Evolutionary conservation across 306 rosid species (phyloP), one percentile per base, ranked within the genome.

Genomic region (Bauhinia variegata): DNA sequence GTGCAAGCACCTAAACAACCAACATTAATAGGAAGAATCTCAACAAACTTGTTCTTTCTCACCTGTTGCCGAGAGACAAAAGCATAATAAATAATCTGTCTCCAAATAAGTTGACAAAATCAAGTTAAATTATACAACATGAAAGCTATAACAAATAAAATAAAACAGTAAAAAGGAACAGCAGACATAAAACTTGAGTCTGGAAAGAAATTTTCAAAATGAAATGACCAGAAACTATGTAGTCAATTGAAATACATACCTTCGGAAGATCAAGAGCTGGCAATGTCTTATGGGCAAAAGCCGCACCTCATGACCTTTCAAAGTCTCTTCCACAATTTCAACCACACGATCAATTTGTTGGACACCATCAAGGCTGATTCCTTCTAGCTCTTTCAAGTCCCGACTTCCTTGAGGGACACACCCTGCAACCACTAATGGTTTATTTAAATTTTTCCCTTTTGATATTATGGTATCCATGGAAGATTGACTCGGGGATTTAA

Each of bases 1-100:
- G 99, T 93, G 81, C 99, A 93, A 77, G 99, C 96, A 70, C 99
- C 99, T 76, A 93, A 88, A 78, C 99, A 93, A 65, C 99, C 99
- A 71, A 93, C 99, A 77, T 93, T 93, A 63, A 93, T 93, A 39
- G 99, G 99, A 73, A 93, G 99, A 86, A 93, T 93, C 93, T 93
- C 99, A 66, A 93, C 89, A 48, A 81, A 90, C 72, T 85, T 86
- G 83, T 93, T 93, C 84, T 86, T 93, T 58, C 99, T 88, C 67
- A 93, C 96, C 98, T 92, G 87, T 76, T 67, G 54, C 37, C 34
- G 75, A 56, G 52, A 57, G 54, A 23, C 34, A 77, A 60, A 55
- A 57, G 68, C 14, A 28, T 49, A 37, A 60, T 17, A 65, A 76
- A 70, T 11, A 63, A 51, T 43, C 11, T 19, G 43, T 42, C 19